Base-by-base conservation (phyloP, 1,284 basidiomycete genomes). In the Wallemia ichthyophaga region DNA sequence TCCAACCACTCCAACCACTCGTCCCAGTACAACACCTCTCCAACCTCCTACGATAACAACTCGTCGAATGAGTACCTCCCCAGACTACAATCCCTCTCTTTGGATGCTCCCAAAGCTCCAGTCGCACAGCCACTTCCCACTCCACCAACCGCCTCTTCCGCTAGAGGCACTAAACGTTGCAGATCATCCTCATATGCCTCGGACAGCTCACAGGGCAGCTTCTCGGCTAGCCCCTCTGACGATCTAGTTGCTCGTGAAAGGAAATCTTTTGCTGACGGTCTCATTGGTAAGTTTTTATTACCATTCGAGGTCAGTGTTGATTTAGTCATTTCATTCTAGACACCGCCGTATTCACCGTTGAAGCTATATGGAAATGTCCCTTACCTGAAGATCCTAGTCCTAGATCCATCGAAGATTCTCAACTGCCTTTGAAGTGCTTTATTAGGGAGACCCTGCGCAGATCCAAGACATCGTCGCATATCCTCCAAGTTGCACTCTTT, bases 371-470 rank as follows among this genome's bases (percentile, higher is more conserved):
- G 55, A 56, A 56, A 25, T 56, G 25, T 17, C 55, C 55, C 3
- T 24, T 56, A 3, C 55, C 55, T 25, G 13, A 27, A 17, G 55
- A 26, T 25, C 24, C 24, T 19, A 5, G 15, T 15, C 25, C 55
- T 23, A 27, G 25, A 25, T 25, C 55, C 15, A 26, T 27, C 17
- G 55, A 56, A 15, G 55, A 56, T 15, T 56, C 55, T 13, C 24
- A 56, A 17, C n/a, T 62, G 21, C 62, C 61, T 1, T 33, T 61
- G 24, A 54, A 58, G 21, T 33, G 57, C 5, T 84, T 84, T 62
- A 80, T 85, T 19, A 80, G 82, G 66, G 81, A 85, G 67, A 81
- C 84, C 7, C 73, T 84, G 25, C 74, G 79, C 58, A 78, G 81
- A 25, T 84, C 82, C 19, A 75, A 79, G 58, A 84, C 82, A 0